Conservation (phyloP, 169 alveolate genomes). For the Eimeria brunetti region DNA sequence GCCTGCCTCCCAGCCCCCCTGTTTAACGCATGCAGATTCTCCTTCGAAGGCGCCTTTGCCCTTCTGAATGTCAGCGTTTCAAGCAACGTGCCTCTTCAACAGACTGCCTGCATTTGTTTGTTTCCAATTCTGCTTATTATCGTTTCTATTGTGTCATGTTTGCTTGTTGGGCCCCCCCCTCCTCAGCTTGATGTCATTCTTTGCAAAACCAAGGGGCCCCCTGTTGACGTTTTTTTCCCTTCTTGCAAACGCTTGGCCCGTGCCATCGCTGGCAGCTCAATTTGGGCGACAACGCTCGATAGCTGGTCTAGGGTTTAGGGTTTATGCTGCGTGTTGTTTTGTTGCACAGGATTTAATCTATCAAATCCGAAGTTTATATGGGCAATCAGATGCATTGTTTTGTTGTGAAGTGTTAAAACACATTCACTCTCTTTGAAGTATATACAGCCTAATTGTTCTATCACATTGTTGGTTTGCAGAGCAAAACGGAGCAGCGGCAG, state of each 20-base stretch:
- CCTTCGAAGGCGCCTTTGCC: background rate
- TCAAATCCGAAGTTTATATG: too few relatives aligned
- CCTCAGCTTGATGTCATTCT: background rate
- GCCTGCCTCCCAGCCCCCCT: too few relatives aligned
- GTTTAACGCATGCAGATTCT: background rate
- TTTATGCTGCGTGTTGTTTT: too few relatives aligned
- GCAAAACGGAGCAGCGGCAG: background rate
- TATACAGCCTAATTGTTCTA: background rate
- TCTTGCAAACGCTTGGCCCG: background rate
- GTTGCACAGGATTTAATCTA: too few relatives aligned
- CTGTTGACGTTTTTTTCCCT: background rate
- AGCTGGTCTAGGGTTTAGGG: too few relatives aligned
- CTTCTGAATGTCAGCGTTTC: background rate
- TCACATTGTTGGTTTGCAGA: background rate
- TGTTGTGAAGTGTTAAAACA: background rate
- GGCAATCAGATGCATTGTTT: background rate
- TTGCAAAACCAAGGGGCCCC: background rate
- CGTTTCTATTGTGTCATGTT: too few relatives aligned
- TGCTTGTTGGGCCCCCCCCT: background rate
- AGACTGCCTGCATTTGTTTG: background rate
- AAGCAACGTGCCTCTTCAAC: background rate
- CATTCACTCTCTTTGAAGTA: background rate
- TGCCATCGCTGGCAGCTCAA: background rate
- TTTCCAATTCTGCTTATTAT: background rate
- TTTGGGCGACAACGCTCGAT: background rate